Evolutionary conservation across 176 grass and related monocot genomes (phyloP), one percentile per base, ranked within the genome.

Genomic region (Aechmea fasciata): DNA sequence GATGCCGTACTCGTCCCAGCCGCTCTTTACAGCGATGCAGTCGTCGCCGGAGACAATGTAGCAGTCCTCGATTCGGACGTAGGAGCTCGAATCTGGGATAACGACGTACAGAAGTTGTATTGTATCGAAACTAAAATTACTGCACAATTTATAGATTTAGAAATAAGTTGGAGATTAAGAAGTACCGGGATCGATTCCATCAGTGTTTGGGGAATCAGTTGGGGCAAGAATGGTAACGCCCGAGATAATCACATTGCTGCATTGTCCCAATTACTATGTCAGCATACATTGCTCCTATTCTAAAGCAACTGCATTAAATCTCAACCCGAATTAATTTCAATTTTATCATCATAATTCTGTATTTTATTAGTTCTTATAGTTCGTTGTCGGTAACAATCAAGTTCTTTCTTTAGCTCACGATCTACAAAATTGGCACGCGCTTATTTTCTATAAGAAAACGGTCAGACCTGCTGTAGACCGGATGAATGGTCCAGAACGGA

Each of bases 401-500:
- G 33, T 41, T 41, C 5, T 41, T 41, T 41, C 33, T 41, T 41
- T 41, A 41, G 33, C 6, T 41, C 33, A 41, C 29, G 33, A 41
- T 41, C 33, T 41, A 41, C 33, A 7, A 41, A 41, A 41, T 41
- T 3, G 33, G 6, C 4, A 41, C 33, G 33, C 33, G 6, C 5
- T 41, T 41, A 7, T 41, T 41, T 41, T 41, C 33, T 7, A 61
- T 1, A 19, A 2, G 20, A 22, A 61, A 61, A 57, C 9, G 17
- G n/a, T 70, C 47, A 72, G 29, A 96, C 93, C 93, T 96, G 88
- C 93, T 87, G 54, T 90, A 96, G 68, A 96, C 86, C 3, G 86
- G 93, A 78, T 96, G 93, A 17, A 96, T 87, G 72, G 88, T 96
- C 93, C 93, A 96, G 80, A 96, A 96, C 23, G 93, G 93, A 29